These are phyloP conservation scores for Annulohypoxylon maeteangense DNA, from an alignment of 495 filamentous ascomycete genomes.

Conservation along the genomic window DNA sequence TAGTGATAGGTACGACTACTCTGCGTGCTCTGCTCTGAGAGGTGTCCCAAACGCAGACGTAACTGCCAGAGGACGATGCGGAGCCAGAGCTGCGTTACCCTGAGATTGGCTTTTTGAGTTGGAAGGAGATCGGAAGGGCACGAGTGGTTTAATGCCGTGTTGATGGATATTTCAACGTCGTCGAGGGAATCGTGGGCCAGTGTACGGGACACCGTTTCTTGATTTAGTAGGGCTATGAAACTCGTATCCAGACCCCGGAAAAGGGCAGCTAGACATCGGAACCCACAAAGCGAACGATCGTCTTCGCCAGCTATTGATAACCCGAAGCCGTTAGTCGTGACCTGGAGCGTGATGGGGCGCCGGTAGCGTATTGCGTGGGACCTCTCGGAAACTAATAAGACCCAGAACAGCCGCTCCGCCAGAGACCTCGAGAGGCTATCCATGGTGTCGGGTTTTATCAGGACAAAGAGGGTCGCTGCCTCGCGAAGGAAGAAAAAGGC, in stretches of 20 bases:
- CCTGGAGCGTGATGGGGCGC: constrained; percentile 70
- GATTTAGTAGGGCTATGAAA: constrained; percentile 73
- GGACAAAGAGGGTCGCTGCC: constrained; percentile 63
- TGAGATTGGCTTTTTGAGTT: constrained; percentile 75
- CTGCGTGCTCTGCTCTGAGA: constrained; percentile 49
- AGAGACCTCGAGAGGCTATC: constrained; percentile 54
- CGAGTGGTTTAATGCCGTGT: constrained; percentile 65
- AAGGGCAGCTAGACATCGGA: constrained; percentile 70
- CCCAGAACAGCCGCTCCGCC: constrained; percentile 65
- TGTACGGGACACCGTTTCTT: constrained; percentile 61
- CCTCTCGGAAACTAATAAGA: constrained; percentile 71
- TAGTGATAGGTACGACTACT: constrained; percentile 58
- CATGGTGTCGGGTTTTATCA: constrained; percentile 52
- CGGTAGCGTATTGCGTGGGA: constrained; percentile 79
- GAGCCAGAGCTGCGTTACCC: constrained; percentile 79
- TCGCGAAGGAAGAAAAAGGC: constrained; percentile 72
- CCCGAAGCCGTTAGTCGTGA: constrained; percentile 53
- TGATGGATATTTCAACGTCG: constrained; percentile 66
- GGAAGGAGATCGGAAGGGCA: constrained; percentile 65
- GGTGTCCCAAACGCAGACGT: constrained; percentile 49
- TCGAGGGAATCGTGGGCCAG: constrained; percentile 63
- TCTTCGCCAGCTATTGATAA: constrained; percentile 40
- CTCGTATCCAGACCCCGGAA: constrained; percentile 72
- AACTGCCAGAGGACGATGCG: constrained; percentile 79
- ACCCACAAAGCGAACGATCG: constrained; percentile 65